Percentiles rank a stretch among this genome's conserved stretches.
phyloP scores from a whole-genome alignment of 495 filamentous ascomycete genomes.

The Aspergillus taichungensis region DNA sequence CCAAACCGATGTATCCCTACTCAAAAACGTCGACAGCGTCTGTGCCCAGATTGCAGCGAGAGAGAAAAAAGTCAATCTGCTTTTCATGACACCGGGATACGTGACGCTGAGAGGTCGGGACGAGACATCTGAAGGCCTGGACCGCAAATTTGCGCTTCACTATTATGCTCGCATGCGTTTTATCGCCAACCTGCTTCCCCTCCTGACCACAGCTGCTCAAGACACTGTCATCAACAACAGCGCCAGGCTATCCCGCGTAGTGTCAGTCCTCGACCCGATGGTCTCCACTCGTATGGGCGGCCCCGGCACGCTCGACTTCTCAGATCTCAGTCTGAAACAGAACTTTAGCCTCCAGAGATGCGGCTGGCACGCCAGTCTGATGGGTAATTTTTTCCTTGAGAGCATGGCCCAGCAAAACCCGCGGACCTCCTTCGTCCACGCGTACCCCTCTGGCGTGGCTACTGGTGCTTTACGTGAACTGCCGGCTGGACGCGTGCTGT shows the following conservation, averaged over 20 bases:
- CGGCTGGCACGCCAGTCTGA: constrained; percentile 33
- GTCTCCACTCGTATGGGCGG: constrained; percentile 23
- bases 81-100: constrained; percentile 34
- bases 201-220: constrained; percentile 30
- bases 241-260: constrained; percentile 41
- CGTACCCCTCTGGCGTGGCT: constrained; percentile 46
- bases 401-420: constrained; percentile 23
- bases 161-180: constrained; percentile 65
- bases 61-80: constrained; percentile 48
- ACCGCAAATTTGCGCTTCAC: constrained; percentile 45
- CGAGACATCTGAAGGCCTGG: constrained; percentile 52
- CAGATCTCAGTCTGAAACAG: constrained; percentile 38
- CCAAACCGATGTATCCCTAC: constrained; percentile 43
- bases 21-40: constrained; percentile 46
- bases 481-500: constrained; percentile 3
- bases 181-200: constrained; percentile 51
- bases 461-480: constrained; percentile 25
- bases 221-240: constrained; percentile 1
- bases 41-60: constrained; percentile 43
- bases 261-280: constrained; percentile 40
- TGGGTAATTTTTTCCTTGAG: constrained; percentile 8
- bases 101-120: constrained; percentile 7
- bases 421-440: constrained; percentile 49
- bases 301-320: constrained; percentile 40
- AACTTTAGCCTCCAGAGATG: constrained; percentile 22